Percentiles rank a stretch among this genome's conserved stretches.
Evolutionary conservation across 1,139 yeast species (phyloP).

Genomic region (Debaryomyces udenii): DNA sequence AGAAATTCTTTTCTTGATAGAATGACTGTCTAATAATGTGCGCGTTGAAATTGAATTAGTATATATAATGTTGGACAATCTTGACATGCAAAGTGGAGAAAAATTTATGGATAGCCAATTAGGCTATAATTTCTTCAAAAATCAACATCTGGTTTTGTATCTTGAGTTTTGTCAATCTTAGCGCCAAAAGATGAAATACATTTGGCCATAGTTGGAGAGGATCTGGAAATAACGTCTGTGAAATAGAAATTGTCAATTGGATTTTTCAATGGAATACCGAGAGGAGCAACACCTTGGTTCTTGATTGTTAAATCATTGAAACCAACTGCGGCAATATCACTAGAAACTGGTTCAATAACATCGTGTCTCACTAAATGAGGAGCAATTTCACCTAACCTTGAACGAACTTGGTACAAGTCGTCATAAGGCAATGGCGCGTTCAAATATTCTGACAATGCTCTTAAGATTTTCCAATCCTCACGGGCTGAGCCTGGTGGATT

Average conservation of each 20-base stretch:
- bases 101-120: conserved; percentile 5
- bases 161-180: conserved; percentile 59
- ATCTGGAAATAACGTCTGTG: conserved; percentile 85
- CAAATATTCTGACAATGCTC: conserved; percentile 82
- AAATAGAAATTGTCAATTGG: conserved; percentile 84
- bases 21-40: conserved; percentile 3
- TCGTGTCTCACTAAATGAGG: conserved; percentile 83
- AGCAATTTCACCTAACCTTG: conserved; percentile 74
- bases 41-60: conserved; percentile 6
- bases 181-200: conserved; percentile 72
- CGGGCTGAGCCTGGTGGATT: conserved; percentile 92
- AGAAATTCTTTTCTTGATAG: not conserved
- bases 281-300: conserved; percentile 40
- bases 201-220: conserved; percentile 89
- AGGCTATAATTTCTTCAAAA: conserved; percentile 21
- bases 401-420: conserved; percentile 68
- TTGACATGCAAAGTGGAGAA: conserved; percentile 10
- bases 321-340: conserved; percentile 62
- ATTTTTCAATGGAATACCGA: conserved; percentile 59
- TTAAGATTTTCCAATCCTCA: conserved; percentile 88
- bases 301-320: conserved; percentile 48
- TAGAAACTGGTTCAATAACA: conserved; percentile 68
- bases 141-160: conserved; percentile 49
- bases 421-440: conserved; percentile 77
- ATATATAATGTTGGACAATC: conserved; percentile 6